These are phyloP conservation scores for Isabelozyma heimii DNA, from an alignment of 805 yeast species.

Conservation along the genomic window DNA sequence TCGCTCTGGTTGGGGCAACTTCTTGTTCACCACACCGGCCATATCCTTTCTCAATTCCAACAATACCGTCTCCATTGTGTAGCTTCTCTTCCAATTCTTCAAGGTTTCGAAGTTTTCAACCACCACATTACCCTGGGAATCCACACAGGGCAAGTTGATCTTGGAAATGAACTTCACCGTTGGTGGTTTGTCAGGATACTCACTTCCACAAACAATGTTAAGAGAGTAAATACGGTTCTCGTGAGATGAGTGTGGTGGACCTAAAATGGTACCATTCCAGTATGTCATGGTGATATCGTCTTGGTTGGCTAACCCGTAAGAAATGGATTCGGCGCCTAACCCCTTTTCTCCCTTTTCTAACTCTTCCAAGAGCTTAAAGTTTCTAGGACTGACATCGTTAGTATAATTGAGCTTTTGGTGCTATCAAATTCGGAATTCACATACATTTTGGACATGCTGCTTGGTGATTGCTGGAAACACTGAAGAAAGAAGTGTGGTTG, in stretches of 20 bases:
- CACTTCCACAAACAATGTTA: constrained; percentile 74
- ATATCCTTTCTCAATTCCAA: constrained; percentile 81
- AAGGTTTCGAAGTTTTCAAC: constrained; percentile 58
- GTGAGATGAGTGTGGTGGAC: constrained; percentile 89
- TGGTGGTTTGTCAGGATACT: constrained; percentile 91
- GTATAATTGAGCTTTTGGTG: neutral
- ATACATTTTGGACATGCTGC: constrained; percentile 46
- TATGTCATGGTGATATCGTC: constrained; percentile 91
- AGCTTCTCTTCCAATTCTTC: constrained; percentile 83
- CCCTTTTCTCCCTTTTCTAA: constrained; percentile 98
- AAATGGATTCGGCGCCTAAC: constrained; percentile 92
- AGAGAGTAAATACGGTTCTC: constrained; percentile 91
- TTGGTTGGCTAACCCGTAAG: constrained; percentile 86
- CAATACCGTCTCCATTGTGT: constrained; percentile 89
- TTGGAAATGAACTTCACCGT: constrained; percentile 73
- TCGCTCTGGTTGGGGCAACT: constrained; percentile 91
- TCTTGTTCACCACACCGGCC: constrained; percentile 81
- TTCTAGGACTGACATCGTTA: constrained; percentile 64
- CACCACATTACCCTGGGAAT: constrained; percentile 52
- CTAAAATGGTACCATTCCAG: constrained; percentile 98
- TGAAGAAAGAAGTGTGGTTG: too few relatives aligned
- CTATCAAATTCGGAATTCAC: constrained; percentile 14
- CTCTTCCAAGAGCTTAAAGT: constrained; percentile 91
- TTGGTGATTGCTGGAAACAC: neutral
- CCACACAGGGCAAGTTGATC: constrained; percentile 92